Base-by-base conservation (phyloP, 352 stramenopile genomes). In the Globisporangium nodosum region DNA sequence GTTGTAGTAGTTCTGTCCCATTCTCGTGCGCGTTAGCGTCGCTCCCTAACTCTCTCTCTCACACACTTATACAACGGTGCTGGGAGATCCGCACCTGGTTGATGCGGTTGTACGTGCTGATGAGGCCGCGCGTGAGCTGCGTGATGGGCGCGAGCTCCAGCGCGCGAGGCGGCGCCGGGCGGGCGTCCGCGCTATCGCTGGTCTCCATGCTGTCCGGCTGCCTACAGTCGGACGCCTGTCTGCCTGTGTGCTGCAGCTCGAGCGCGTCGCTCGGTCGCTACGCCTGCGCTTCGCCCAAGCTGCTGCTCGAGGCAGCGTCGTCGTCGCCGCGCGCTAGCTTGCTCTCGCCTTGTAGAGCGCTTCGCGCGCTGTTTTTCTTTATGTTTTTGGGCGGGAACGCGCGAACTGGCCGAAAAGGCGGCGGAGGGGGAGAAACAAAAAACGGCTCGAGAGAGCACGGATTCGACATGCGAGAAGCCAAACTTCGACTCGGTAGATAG, bases 61-160 rank as follows among this genome's bases (percentile, higher is more conserved):
- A 13, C 8, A 31, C 37, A 7, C 37, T 5, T 9, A 37, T 21
- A 49, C 15, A 47, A 3, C 11, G n/a, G 15, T 47, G 42, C 15
- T 27, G 6, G 16, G 11, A 47, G 35, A 37, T 39, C 70, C 70
- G 68, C 69, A 91, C 84, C 63, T 70, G 54, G 74, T 99, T 99
- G 72, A 99, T 99, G 50, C 84, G 64, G 69, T 98, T 98, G 73
- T 99, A 98, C 16, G 97, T 99, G 65, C 96, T 79, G 73, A 99
- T 96, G 45, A 99, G 84, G 21, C 85, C 71, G 8, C 94, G 64
- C 35, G 90, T 97, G 58, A 99, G 85, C 78, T 98, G 74, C 46
- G 75, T 45, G 50, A 82, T 60, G 31, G 79, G 81, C 53, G 67
- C 69, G 46, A 78, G 60, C 21, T 67, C 66, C 33, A 71, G 61